Evolutionary conservation across 2,329 filamentous ascomycete species (phyloP), one percentile per base, ranked within the genome.

Genomic region (Mycosphaerella sp.): DNA sequence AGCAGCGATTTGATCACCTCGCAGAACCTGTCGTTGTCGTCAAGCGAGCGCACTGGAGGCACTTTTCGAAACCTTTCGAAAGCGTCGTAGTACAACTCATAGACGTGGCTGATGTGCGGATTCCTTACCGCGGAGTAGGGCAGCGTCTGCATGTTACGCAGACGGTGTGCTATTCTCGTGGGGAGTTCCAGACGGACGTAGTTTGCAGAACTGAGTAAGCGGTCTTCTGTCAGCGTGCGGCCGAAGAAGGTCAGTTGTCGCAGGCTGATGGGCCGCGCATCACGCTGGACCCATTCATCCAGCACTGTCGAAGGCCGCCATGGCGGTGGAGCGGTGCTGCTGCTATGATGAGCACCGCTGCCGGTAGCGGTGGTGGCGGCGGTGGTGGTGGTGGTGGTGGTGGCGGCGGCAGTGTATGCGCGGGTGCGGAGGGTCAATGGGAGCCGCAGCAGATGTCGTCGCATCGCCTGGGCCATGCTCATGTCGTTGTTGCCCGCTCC

Each of bases 111-210:
- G 59, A 98, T 87, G 70, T 98, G 89, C 6, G 83, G 83, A 66
- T 98, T 98, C n/a, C 88, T 91, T 45, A 97, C 89, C 51, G 97
- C 92, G 38, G 93, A 88, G 69, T 95, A 98, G 14, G 93, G 93
- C 40, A 98, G 78, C 59, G 88, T 91, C 72, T 98, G 93, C 82
- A 98, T 97, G 70, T 98, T 92, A 55, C 95, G 89, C 59, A 98
- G 84, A 34, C 93, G 87, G 72, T 98, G 93, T 14, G 92, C 89
- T 62, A 97, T 82, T 63, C 87, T 81, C 6, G 87, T 93, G 6
- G 92, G 92, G 49, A 98, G 81, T 75, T 98, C 93, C 4, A 90
- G 90, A 54, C 93, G 87, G 49, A 97, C 91, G 76, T 98, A 98
- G 73, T 98, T 98, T 58, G 93, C 93, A 42, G 91, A 96, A 73